Conservation (phyloP, 2,329 filamentous ascomycete genomes). For the Aspergillus fijiensis region DNA sequence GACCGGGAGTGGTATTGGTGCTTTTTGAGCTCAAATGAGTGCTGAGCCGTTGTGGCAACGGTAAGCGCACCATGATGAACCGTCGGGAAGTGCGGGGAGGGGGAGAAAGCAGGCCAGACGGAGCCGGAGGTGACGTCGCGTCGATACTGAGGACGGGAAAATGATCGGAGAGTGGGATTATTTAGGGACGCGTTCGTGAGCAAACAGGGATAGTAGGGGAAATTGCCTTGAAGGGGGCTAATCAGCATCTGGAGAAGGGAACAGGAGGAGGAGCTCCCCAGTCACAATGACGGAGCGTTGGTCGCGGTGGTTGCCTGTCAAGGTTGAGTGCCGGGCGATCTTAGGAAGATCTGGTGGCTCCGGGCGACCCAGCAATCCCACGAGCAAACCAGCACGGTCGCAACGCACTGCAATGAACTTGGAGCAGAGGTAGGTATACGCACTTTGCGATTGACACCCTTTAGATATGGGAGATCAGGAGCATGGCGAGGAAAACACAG, state of each 20-base stretch:
- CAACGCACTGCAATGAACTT: neutral
- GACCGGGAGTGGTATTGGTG: conserved; percentile 40
- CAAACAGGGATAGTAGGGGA: neutral
- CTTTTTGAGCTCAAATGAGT: conserved; percentile 46
- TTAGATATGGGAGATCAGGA: neutral
- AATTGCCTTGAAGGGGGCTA: conserved; percentile 4
- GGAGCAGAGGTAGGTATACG: neutral
- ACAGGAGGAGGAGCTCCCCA: conserved; percentile 8
- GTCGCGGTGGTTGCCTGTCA: conserved; percentile 22
- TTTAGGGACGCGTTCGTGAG: conserved; percentile 2
- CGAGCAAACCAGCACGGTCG: conserved; percentile 15
- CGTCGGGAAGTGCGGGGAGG: conserved; percentile 21
- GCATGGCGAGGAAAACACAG: neutral
- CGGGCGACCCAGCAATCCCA: conserved; percentile 29
- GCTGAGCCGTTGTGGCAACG: conserved; percentile 57
- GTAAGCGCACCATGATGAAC: conserved; percentile 53
- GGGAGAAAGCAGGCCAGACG: conserved; percentile 3
- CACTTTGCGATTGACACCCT: conserved; percentile 9
- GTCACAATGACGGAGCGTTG: conserved; percentile 13
- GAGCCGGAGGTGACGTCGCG: conserved; percentile 18
- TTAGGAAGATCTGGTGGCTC: conserved; percentile 24
- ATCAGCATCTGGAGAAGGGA: conserved; percentile 5
- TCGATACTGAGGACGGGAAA: conserved; percentile 13
- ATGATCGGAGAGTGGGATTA: neutral
- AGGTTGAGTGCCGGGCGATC: conserved; percentile 24